Conservation (phyloP, 805 yeast genomes). For the Wickerhamomyces subpelliculosus region DNA sequence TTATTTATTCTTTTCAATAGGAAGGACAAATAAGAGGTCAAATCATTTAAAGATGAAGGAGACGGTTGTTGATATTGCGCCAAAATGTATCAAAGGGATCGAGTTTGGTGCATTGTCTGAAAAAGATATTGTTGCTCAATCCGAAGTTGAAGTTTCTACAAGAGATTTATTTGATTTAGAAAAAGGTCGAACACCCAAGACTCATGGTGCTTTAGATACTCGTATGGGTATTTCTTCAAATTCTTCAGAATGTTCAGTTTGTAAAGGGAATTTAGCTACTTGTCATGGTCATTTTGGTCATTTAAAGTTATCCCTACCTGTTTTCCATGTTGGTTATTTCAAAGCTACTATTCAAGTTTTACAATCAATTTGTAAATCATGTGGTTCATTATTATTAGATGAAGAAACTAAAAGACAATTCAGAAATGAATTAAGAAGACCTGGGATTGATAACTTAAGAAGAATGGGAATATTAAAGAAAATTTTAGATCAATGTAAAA, state of each 20-base stretch:
- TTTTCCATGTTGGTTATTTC: constrained; percentile 95
- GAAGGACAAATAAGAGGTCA: background rate
- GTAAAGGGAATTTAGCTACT: constrained; percentile 85
- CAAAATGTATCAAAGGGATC: constrained; percentile 83
- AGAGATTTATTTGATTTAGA: constrained; percentile 90
- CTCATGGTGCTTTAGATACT: constrained; percentile 83
- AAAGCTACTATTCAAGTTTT: constrained; percentile 82
- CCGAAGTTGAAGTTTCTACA: constrained; percentile 89
- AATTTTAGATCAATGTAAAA: constrained; percentile 87
- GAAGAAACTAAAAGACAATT: constrained; percentile 66
- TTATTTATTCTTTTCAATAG: too few species aligned
- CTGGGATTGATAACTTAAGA: constrained; percentile 83
- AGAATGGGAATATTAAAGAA: constrained; percentile 84
- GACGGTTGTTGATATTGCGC: constrained; percentile 62
- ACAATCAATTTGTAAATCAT: constrained; percentile 86
- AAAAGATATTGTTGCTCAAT: constrained; percentile 83
- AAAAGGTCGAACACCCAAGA: constrained; percentile 76
- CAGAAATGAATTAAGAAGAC: constrained; percentile 73
- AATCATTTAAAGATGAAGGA: constrained; percentile 25
- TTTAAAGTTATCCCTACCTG: constrained; percentile 86
- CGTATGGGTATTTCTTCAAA: constrained; percentile 93
- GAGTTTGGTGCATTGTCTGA: constrained; percentile 93
- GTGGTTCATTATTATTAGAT: constrained; percentile 72
- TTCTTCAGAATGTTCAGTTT: constrained; percentile 79
- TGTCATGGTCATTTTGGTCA: constrained; percentile 99